Base-by-base conservation (phyloP, 2,329 filamentous ascomycete species). In the Fusarium duplospermum region DNA sequence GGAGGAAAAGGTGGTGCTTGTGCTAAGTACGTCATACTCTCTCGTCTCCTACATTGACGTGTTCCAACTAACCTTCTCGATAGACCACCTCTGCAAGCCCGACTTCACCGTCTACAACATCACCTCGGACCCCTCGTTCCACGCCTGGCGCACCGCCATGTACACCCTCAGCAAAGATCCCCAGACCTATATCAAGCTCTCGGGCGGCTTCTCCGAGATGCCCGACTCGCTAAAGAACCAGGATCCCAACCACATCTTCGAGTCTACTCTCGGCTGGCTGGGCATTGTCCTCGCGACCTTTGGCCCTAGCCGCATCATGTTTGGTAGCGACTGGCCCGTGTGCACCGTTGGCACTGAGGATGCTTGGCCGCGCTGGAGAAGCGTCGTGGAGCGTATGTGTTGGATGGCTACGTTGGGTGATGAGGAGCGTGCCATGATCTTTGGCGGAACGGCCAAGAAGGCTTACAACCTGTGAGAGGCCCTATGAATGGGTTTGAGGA, bases 311-410 rank as follows among this genome's bases (percentile, higher is more conserved):
- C 88, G 94, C 72, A 88, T 96, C 80, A 95, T 98, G 92, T 98
- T 96, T 82, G 95, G 93, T 27, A 95, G 93, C 73, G 95, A 98
- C 82, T 98, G 96, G 96, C 95, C 96, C 3, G 92, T 98, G 1
- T 97, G 94, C 83, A 95, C 94, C 71, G 84, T 94, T 29, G 77
- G 81, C 74, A 86, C 86, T 47, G 84, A 87, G 57, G 83, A 86
- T 24, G 91, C 93, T 35, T 98, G 95, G 94, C 84, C 85, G 38
- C 89, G 92, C 76, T 98, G 95, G 95, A 89, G 86, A 72, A 86
- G 86, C 22, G 86, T 96, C 2, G 93, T 97, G 20, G 89, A 92
- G 71, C 86, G 86, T 72, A 86, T 94, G 76, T 89, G 95, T 74
- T 86, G 87, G 82, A 88, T 92, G 86, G 89, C 89, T 1, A 86